Percentiles rank a stretch among this genome's conserved stretches.
These are phyloP conservation scores for Trichosporon coremiiforme DNA, from an alignment of 1,284 basidiomycete species.

Conservation along the genomic window DNA sequence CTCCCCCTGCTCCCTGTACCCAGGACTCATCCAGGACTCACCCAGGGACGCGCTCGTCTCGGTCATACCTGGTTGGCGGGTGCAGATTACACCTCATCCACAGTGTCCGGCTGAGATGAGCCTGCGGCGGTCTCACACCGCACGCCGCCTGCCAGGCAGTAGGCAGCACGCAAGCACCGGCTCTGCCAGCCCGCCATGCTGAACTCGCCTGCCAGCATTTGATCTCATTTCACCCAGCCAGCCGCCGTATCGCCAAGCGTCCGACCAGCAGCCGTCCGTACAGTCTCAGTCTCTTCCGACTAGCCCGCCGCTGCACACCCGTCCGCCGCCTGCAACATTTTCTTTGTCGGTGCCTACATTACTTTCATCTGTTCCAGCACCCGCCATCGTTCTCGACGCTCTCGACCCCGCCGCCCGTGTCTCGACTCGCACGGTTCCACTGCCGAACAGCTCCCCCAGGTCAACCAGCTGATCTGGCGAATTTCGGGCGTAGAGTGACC, in stretches of 20 bases:
- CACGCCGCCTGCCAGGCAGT: background rate
- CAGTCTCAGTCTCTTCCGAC: background rate
- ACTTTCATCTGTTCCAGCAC: background rate
- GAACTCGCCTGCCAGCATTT: background rate
- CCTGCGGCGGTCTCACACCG: background rate
- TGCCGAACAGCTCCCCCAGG: background rate
- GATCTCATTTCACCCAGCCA: background rate
- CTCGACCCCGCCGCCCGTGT: background rate
- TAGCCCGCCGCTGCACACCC: background rate
- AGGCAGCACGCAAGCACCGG: background rate
- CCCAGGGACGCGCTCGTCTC: constrained; percentile 10
- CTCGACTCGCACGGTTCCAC: background rate
- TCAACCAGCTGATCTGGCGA: background rate
- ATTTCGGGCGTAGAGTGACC: constrained; percentile 5
- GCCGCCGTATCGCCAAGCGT: background rate
- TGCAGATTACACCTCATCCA: constrained; percentile 4
- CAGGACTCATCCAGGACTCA: too few relatives aligned
- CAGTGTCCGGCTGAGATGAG: background rate
- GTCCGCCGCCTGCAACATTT: background rate
- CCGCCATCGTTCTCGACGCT: background rate
- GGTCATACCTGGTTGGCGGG: constrained; percentile 12
- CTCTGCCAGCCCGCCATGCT: background rate
- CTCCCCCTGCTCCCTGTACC: background rate
- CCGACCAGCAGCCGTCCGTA: background rate
- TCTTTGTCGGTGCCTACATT: background rate